Evolutionary conservation across 169 alveolate species (phyloP).

Genomic region (Plasmodium cynomolgi): DNA sequence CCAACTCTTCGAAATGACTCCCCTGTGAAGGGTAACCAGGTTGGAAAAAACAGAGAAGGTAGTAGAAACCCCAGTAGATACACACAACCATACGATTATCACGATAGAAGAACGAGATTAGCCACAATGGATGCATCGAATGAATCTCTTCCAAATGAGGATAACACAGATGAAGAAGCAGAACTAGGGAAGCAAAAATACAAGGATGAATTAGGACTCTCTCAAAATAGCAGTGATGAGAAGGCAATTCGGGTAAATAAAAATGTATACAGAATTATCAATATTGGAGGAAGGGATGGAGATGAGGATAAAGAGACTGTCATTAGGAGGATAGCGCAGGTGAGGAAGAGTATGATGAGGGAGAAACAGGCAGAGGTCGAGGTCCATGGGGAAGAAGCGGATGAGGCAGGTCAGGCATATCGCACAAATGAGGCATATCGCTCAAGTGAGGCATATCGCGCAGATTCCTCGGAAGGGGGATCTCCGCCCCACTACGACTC

Average conservation of each 20-base stretch:
- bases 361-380: not conserved
- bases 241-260: constrained; percentile 42
- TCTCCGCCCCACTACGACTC: not conserved
- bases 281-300: not conserved
- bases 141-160: not conserved
- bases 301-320: constrained; percentile 19
- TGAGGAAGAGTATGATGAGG: constrained; percentile 43
- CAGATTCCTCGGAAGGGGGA: not conserved
- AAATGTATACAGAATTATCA: constrained; percentile 47
- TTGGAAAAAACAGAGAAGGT: not conserved
- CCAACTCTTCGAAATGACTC: not conserved
- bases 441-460: not conserved
- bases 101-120: not conserved
- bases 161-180: not conserved
- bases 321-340: constrained; percentile 35
- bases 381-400: not conserved
- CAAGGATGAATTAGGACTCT: not conserved
- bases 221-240: not conserved
- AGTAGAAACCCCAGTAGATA: not conserved
- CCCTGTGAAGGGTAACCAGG: not conserved
- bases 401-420: not conserved
- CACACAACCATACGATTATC: not conserved
- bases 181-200: not conserved
- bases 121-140: not conserved
- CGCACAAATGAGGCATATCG: no score